Evolutionary conservation across 164 flowering plant species (phyloP), one percentile per base, ranked within the genome.

Genomic region (Stephania japonica): DNA sequence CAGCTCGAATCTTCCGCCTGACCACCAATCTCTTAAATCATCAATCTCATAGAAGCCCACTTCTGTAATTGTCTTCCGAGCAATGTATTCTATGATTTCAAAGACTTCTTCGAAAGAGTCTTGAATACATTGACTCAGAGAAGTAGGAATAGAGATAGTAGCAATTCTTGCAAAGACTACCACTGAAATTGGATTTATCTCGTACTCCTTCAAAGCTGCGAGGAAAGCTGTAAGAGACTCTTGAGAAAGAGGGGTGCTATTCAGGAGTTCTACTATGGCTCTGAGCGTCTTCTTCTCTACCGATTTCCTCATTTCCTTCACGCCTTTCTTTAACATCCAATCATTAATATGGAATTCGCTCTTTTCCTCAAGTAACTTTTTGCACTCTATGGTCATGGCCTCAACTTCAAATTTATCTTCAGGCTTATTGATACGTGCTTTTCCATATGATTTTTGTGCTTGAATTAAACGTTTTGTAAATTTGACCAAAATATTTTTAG

Each of bases 141-240:
- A 18, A 23, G 70, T 1, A 53, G 75, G 75, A 4, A 49, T 19
- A 6, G 43, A 26, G 13, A 50, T 27, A 6, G 62, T 14, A 6
- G 47, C 47, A 19, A 73, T 50, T 49, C 70, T 49, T 50, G 53
- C 32, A 19, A 73, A 65, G 3, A 73, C 43, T 38, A 73, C 70
- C 11, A 73, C 25, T 67, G 70, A 67, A n/a, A 73, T 44, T 0
- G 26, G 67, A 21, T 70, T 66, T 1, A 47, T 32, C 27, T 42
- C 38, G 38, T 32, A 32, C 38, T 32, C 38, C 4, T 16, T 4
- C 38, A 13, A 13, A 6, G 26, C 5, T 44, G 10, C 14, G 50
- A 23, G 42, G 8, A 23, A 32, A 23, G 27, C 12, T 5, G 9
- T 62, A 4, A 23, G 24, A n/a, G 23, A 49, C 0, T 72, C 23